Evolutionary conservation across 306 rosid genomes (phyloP), one percentile per base, ranked within the genome.

Genomic region (Canavalia ensiformis): DNA sequence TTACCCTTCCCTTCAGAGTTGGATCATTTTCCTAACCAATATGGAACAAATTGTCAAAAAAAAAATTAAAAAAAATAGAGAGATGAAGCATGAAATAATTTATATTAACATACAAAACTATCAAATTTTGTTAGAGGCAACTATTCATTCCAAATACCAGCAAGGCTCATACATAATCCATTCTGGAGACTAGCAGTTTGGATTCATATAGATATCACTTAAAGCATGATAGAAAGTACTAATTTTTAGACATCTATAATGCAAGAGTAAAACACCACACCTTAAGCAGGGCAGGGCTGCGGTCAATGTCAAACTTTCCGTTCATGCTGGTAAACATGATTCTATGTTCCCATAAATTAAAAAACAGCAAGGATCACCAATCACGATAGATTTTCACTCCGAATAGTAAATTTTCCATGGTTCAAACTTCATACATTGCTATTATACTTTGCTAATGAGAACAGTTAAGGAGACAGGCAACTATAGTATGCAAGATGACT

Each of bases 1-100:
- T 92, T 2, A 92, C 96, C 82, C 98, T 91, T 74, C 98, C 99
- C 86, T 87, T 93, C 78, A 95, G 85, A 12, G 98, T 95, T 3
- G 99, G 99, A 92, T 95, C 99, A 85, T 95, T 93, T 84, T 95
- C 99, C 99, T 95, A 85, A 47, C 55, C 75, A 67, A 77, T 2
- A 50, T 11, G 41, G 37, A 34, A 68, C 45, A 83, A 45, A 56
- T 44, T 18, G 64, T 72, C 69, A 10, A 73, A 18, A 73, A 45
- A 13, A 25, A 10, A 76, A n/a, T n/a, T 18, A 18, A 18, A 67
- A 73, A 8, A 51, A 31, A 60, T 7, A 58, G 29, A 68, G 33
- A 73, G 33, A 55, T 70, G 50, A 57, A 74, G 52, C 52, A 68
- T 47, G 58, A 68, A 58, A 45, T 9, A 6, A 5, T 52, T 4